These are phyloP conservation scores for Leptographium procerum DNA, from an alignment of 2,329 filamentous ascomycete genomes.

Conservation along the genomic window DNA sequence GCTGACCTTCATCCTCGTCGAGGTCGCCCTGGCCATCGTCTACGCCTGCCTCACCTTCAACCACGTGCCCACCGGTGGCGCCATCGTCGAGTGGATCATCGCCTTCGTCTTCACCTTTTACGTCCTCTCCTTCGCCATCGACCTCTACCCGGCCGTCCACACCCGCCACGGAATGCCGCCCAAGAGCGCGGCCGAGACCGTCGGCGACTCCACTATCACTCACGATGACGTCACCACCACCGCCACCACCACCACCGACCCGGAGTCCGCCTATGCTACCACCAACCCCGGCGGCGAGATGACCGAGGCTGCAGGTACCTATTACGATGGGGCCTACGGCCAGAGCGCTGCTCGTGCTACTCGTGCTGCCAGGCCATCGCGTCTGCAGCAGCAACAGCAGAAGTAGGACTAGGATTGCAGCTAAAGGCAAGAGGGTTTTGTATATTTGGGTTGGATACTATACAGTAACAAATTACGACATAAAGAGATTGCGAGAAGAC, in stretches of 20 bases:
- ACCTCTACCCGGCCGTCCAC: constrained; percentile 67
- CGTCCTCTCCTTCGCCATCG: constrained; percentile 74
- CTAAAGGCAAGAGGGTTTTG: too few species aligned
- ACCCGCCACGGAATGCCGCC: constrained; percentile 32
- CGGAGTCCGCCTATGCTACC: background rate
- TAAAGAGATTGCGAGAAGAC: too few species aligned
- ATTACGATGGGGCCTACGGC: constrained; percentile 6
- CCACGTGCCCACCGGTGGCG: constrained; percentile 50
- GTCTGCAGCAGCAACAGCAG: background rate
- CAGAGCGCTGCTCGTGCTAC: constrained; percentile 11
- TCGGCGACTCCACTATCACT: background rate
- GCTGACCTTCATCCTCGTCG: constrained; percentile 69
- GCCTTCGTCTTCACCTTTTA: constrained; percentile 83
- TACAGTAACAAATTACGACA: too few species aligned
- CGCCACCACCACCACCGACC: background rate
- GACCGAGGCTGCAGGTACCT: background rate
- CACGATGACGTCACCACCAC: background rate
- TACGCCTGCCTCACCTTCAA: constrained; percentile 52
- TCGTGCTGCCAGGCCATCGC: background rate
- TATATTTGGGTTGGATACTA: too few species aligned
- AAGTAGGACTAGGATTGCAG: background rate
- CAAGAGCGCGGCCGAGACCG: constrained; percentile 1
- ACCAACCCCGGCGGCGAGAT: background rate
- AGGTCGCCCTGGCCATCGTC: constrained; percentile 59
- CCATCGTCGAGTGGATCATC: constrained; percentile 69